Percentiles rank a stretch among this genome's conserved stretches.
Conservation (phyloP, 768 basidiomycete genomes). For the Tremella fuciformis region DNA sequence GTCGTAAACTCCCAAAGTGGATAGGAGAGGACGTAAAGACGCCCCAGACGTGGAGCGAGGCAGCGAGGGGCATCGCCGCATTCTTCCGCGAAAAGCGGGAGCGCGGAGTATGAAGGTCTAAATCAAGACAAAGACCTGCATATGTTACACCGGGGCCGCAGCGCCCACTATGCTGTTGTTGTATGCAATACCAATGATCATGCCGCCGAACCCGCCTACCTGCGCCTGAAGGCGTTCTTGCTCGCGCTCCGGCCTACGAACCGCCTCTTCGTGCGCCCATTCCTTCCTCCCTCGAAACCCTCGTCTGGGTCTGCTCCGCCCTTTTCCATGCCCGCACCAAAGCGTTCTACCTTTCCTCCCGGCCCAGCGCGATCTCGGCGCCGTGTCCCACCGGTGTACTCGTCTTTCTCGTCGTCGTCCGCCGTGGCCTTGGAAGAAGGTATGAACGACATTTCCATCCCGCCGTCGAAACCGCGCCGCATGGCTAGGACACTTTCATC, state of each 20-base stretch:
- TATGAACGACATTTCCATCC: constrained; percentile 80
- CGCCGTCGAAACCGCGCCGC: constrained; percentile 57
- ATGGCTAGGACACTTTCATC: constrained; percentile 38
- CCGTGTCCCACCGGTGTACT: constrained; percentile 57
- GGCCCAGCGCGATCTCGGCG: constrained; percentile 12
- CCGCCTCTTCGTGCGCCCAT: constrained; percentile 75
- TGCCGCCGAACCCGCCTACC: not conserved
- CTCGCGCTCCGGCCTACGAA: constrained; percentile 82
- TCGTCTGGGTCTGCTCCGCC: constrained; percentile 58
- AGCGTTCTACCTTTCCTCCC: constrained; percentile 60
- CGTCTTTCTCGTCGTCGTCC: constrained; percentile 43
- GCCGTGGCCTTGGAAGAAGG: constrained; percentile 54
- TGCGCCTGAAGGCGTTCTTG: constrained; percentile 62
- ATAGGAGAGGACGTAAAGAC: constrained; percentile 65
- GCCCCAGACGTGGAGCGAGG: constrained; percentile 67
- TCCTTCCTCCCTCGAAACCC: constrained; percentile 59
- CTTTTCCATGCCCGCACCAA: constrained; percentile 86
- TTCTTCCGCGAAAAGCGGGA: constrained; percentile 65
- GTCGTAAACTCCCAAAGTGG: constrained; percentile 84
- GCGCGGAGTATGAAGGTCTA: constrained; percentile 8
- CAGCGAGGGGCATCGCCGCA: constrained; percentile 63
- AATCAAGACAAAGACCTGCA: too few species aligned
- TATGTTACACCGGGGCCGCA: too few species aligned
- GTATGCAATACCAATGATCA: too few species aligned
- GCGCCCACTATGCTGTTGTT: too few species aligned